Evolutionary conservation across 495 filamentous ascomycete species (phyloP).

Genomic region (Aspergillus bridgeri): DNA sequence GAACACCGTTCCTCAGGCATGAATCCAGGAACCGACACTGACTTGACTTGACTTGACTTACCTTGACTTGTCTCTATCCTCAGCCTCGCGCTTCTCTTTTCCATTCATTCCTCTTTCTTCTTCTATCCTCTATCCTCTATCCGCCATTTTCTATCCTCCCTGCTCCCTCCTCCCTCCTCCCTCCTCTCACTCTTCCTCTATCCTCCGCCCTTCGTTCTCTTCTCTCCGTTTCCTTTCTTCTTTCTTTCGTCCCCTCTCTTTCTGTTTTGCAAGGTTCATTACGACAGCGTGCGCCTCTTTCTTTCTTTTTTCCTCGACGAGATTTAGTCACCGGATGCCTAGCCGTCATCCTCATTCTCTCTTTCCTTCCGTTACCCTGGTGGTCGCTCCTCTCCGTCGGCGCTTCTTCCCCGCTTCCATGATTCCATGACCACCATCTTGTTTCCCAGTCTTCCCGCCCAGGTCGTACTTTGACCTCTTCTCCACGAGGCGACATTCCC

Average conservation of each 20-base stretch:
- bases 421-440: constrained; percentile 33
- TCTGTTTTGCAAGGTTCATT: neutral
- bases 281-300: neutral
- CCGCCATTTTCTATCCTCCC: neutral
- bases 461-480: constrained; percentile 42
- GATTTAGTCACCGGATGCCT: constrained; percentile 26
- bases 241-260: neutral
- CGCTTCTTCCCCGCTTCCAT: constrained; percentile 42
- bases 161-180: too few species aligned
- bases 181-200: neutral
- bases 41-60: too few species aligned
- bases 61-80: neutral
- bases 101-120: neutral
- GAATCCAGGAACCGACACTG: neutral
- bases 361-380: constrained; percentile 15
- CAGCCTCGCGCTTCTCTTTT: constrained; percentile 8
- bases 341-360: constrained; percentile 18
- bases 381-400: constrained; percentile 19
- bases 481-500: constrained; percentile 22
- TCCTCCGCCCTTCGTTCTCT: neutral
- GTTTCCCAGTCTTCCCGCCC: constrained; percentile 25
- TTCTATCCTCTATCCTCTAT: constrained; percentile 2
- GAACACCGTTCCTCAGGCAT: neutral
- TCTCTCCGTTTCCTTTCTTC: neutral
- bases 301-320: neutral